Conservation (phyloP, 805 yeast genomes). For the Saccharomyces jurei region DNA sequence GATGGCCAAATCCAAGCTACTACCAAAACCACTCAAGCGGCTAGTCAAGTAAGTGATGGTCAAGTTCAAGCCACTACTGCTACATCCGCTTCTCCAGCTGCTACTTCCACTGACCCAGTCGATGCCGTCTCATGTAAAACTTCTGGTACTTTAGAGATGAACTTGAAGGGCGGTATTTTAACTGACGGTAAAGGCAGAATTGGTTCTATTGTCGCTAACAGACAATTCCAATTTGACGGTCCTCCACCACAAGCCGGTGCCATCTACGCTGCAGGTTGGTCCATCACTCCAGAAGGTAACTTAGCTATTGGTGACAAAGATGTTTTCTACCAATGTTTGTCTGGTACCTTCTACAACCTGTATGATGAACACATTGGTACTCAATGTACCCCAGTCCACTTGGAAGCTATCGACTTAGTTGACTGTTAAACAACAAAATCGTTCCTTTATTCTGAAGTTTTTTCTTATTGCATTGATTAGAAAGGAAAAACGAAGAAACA, state of each 20-base stretch:
- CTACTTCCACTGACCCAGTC: constrained; percentile 26
- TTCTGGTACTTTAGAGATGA: constrained; percentile 40
- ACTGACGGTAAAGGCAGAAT: constrained; percentile 49
- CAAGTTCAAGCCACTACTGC: constrained; percentile 24
- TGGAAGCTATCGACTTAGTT: constrained; percentile 43
- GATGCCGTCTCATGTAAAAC: constrained; percentile 32
- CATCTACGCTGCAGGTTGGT: constrained; percentile 52
- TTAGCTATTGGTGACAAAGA: constrained; percentile 49
- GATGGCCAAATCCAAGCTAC: constrained; percentile 25
- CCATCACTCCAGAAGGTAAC: constrained; percentile 41
- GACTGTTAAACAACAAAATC: constrained; percentile 14
- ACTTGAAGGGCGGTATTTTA: constrained; percentile 39
- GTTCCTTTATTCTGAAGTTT: neutral
- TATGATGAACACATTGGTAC: constrained; percentile 47
- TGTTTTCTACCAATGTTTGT: constrained; percentile 53
- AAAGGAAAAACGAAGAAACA: constrained; percentile 15
- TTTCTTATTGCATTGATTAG: neutral
- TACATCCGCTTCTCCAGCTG: constrained; percentile 13
- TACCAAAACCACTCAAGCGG: constrained; percentile 16
- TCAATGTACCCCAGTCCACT: constrained; percentile 49
- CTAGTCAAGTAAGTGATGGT: constrained; percentile 46
- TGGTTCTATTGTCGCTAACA: constrained; percentile 61
- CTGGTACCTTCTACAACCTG: constrained; percentile 60
- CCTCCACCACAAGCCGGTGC: constrained; percentile 67
- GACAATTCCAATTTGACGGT: constrained; percentile 67